Evolutionary conservation across 106 monocot genomes (phyloP), one percentile per base, ranked within the genome.

Genomic region (Phalaenopsis aphrodite): DNA sequence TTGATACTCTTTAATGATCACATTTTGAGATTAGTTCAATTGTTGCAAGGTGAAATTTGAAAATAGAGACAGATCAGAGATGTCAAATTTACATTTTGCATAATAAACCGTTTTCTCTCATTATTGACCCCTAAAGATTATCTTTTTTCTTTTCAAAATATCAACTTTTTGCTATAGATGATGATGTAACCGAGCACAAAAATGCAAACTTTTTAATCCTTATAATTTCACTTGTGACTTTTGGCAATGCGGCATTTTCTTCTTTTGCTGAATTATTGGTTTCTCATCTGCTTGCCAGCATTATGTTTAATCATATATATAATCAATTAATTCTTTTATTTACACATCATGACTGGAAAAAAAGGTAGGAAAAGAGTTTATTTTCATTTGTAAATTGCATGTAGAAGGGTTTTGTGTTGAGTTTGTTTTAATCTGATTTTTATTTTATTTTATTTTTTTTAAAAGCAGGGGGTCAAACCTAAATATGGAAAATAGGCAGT

Each of bases 51-150:
- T 52, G 52, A 15, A 52, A 14, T 52, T 52, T 52, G 52, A 52
- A 52, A 2, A 52, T 52, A 52, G 52, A 48, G 4, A 52, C 14
- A 52, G 14, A 52, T 2, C 5, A 61, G 19, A 61, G 61, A 61
- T n/a, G n/a, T 61, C 61, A 18, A 61, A 61, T 61, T 21, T 61
- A n/a, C 61, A 61, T n/a, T 61, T 61, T 61, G 61, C n/a, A 61
- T 61, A 61, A 61, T 61, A 61, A 61, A 61, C 5, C 4, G 21
- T 61, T 61, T 23, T 61, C 61, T 61, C 61, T 61, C 21, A 61
- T 61, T 18, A 61, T 61, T 61, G 61, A 61, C 3, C 61, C 3
- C 61, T 21, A 3, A 61, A 5, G 7, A n/a, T 58, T 61, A 4
- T 61, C n/a, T 61, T 61, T 61, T n/a, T 61, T 61, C 1, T 61